phyloP scores from a whole-genome alignment of 345 rosid genomes.

The Barbarea vulgaris region DNA sequence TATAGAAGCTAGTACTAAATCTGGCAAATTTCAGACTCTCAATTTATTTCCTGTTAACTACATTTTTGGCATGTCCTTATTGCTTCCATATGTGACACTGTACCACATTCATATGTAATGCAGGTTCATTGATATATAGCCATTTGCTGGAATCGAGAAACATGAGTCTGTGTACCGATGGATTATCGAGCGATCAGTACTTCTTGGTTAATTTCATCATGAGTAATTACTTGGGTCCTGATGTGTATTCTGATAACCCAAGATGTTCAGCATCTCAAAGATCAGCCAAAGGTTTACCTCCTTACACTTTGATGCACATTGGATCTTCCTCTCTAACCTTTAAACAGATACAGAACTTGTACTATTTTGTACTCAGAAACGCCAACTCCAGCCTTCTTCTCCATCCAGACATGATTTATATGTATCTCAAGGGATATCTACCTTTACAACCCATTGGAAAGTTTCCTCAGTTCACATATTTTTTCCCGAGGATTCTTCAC shows the following conservation, averaged over 20 bases:
- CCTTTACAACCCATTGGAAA: slow-evolving; percentile 37
- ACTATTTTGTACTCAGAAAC: slow-evolving; percentile 52
- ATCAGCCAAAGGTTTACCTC: slow-evolving; percentile 48
- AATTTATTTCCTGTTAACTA: neutral
- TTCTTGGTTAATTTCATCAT: slow-evolving; percentile 62
- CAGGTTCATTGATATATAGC: slow-evolving; percentile 20
- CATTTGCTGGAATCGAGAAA: slow-evolving; percentile 7
- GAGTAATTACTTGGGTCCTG: slow-evolving; percentile 69
- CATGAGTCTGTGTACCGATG: slow-evolving; percentile 32
- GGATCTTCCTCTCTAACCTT: slow-evolving; percentile 53
- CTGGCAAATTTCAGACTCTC: neutral
- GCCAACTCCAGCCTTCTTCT: slow-evolving; percentile 47
- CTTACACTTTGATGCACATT: slow-evolving; percentile 55
- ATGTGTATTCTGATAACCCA: slow-evolving; percentile 63
- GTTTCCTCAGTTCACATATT: slow-evolving; percentile 45
- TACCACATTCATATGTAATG: slow-evolving; percentile 11
- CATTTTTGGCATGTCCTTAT: slow-evolving; percentile 19
- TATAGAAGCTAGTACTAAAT: neutral
- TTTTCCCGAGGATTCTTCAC: slow-evolving; percentile 52
- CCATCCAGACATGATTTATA: slow-evolving; percentile 42
- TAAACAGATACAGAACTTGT: slow-evolving; percentile 54
- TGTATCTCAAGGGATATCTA: slow-evolving; percentile 53
- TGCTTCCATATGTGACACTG: slow-evolving; percentile 26
- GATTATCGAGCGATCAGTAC: slow-evolving; percentile 43
- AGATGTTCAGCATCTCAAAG: slow-evolving; percentile 59